phyloP scores from a whole-genome alignment of 106 monocot genomes.

The Agapanthus africanus region DNA sequence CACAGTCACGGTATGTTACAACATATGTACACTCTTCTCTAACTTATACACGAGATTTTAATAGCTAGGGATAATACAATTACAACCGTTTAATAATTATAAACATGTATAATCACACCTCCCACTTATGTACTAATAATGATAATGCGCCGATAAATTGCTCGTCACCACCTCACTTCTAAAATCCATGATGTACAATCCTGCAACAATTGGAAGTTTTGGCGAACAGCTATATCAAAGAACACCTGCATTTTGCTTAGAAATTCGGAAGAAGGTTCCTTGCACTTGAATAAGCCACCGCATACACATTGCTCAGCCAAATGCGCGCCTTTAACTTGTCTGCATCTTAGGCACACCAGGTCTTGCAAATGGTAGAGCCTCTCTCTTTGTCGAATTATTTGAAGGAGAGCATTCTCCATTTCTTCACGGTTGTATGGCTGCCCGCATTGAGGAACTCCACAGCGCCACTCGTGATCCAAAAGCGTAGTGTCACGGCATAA shows the following conservation, averaged over 20 bases:
- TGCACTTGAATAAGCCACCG: constrained; percentile 72
- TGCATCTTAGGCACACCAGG: constrained; percentile 70
- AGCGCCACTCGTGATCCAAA: constrained; percentile 64
- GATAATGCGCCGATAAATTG: too few species aligned
- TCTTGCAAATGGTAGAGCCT: constrained; percentile 91
- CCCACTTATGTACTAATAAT: too few species aligned
- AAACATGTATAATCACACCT: too few species aligned
- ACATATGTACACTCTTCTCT: too few species aligned
- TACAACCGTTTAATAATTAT: too few species aligned
- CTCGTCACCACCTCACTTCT: constrained; percentile 17
- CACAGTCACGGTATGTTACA: too few species aligned
- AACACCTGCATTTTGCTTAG: constrained; percentile 64
- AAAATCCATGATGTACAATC: constrained; percentile 72
- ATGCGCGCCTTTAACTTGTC: constrained; percentile 71
- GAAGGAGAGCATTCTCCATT: constrained; percentile 80
- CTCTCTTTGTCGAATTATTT: constrained; percentile 85
- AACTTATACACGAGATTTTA: too few species aligned
- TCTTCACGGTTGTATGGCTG: constrained; percentile 76
- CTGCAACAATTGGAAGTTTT: constrained; percentile 61
- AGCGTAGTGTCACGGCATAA: constrained; percentile 53
- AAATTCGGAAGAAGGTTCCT: constrained; percentile 45
- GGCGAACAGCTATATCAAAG: constrained; percentile 35
- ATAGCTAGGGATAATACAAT: too few species aligned
- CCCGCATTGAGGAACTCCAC: constrained; percentile 53
- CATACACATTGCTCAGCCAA: constrained; percentile 75